A percentile compares a stretch with the other conserved stretches of the same genome.
Conservation (phyloP, 495 filamentous ascomycete species). For the Xylaria sp. region DNA sequence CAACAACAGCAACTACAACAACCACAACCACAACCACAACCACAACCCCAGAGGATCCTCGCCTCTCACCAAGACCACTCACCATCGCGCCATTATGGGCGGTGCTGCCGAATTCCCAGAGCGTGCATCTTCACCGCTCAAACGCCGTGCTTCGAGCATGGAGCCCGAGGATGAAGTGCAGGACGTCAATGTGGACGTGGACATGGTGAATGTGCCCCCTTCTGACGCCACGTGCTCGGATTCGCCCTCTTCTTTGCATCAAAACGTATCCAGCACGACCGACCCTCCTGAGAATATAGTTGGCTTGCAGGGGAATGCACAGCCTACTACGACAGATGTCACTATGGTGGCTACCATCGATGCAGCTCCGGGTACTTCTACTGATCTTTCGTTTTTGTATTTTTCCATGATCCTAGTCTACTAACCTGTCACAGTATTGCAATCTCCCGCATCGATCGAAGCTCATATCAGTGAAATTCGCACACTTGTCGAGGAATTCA, state of each 20-base stretch:
- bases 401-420: conserved; percentile 5
- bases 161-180: conserved; percentile 46
- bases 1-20: too few relatives aligned
- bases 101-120: conserved; percentile 58
- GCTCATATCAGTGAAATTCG: conserved; percentile 73
- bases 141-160: conserved; percentile 62
- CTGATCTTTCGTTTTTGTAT: background rate
- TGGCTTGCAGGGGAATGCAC: conserved; percentile 1
- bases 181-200: conserved; percentile 54
- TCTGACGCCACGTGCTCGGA: conserved; percentile 28
- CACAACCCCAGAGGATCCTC: conserved; percentile 47
- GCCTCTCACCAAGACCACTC: conserved; percentile 49
- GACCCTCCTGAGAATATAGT: background rate
- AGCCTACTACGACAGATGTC: background rate
- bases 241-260: conserved; percentile 1
- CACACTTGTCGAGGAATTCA: conserved; percentile 63
- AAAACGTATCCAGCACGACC: conserved; percentile 2
- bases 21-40: too few relatives aligned
- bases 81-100: conserved; percentile 58
- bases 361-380: conserved; percentile 14
- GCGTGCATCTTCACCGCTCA: conserved; percentile 61
- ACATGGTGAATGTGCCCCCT: conserved; percentile 50
- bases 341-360: conserved; percentile 12
- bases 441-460: conserved; percentile 34
- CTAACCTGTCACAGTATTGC: conserved; percentile 29